Conservation (phyloP, 768 basidiomycete species). For the Kwoniella dejecticola region DNA sequence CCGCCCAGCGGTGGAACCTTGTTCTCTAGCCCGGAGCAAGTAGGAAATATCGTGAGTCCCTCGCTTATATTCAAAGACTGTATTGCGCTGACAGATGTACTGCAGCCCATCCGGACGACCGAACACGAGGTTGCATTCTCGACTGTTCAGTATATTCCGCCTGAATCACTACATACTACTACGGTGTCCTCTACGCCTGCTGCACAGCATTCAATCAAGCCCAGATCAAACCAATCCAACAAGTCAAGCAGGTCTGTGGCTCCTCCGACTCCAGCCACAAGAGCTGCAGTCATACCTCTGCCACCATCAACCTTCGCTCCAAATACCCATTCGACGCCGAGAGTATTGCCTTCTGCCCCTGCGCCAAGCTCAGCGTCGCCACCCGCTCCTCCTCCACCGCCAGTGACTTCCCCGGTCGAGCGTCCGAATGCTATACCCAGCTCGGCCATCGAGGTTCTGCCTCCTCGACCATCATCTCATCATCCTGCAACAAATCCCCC, state of each 20-base stretch:
- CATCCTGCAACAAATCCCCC: too few relatives aligned
- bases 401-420: not conserved
- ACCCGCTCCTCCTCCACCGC: conserved; percentile 1
- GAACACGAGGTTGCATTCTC: conserved; percentile 6
- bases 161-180: conserved; percentile 1
- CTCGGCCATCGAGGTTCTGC: not conserved
- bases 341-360: not conserved
- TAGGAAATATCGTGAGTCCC: not conserved
- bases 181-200: not conserved
- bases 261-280: not conserved
- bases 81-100: not conserved
- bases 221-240: not conserved
- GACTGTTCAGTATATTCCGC: conserved; percentile 13
- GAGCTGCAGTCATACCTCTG: not conserved
- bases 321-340: not conserved
- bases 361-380: not conserved
- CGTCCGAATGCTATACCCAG: not conserved
- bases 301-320: not conserved
- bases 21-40: conserved; percentile 6
- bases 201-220: not conserved
- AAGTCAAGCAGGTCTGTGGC: not conserved
- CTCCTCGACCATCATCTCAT: not conserved
- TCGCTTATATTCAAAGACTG: not conserved
- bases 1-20: conserved; percentile 26
- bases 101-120: not conserved